Conservation (phyloP, 2,329 filamentous ascomycete species). For the Bimuria novae-zelandiae region DNA sequence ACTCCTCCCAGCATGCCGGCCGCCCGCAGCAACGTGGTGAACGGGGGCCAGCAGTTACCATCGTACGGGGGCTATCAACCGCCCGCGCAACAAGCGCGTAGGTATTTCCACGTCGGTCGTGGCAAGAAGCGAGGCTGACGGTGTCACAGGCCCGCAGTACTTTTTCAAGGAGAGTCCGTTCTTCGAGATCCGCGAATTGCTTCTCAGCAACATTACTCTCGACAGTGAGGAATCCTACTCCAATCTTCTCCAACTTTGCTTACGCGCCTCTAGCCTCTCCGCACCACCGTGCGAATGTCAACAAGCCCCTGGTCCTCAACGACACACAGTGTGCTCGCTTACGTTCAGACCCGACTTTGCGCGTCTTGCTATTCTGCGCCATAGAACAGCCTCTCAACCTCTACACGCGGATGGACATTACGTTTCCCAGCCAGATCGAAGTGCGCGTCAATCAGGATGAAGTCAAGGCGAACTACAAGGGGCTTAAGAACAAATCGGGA, state of each 20-base stretch:
- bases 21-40: constrained; percentile 29
- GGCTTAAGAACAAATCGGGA: constrained; percentile 93
- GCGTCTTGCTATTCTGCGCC: constrained; percentile 84
- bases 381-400: constrained; percentile 54
- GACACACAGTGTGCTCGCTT: constrained; percentile 61
- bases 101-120: constrained; percentile 1
- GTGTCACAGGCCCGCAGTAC: constrained; percentile 40
- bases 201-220: constrained; percentile 70
- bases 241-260: neutral
- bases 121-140: neutral
- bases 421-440: constrained; percentile 92
- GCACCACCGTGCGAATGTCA: constrained; percentile 61
- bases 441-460: constrained; percentile 87
- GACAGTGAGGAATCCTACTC: constrained; percentile 64
- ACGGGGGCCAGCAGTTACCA: constrained; percentile 20
- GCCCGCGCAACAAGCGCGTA: constrained; percentile 22
- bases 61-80: constrained; percentile 20
- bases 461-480: constrained; percentile 89
- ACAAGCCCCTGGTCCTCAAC: constrained; percentile 63
- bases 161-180: constrained; percentile 82
- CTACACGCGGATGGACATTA: constrained; percentile 63
- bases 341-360: constrained; percentile 63
- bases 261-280: constrained; percentile 56
- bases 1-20: constrained; percentile 24
- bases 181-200: constrained; percentile 69